phyloP scores from a whole-genome alignment of 23 red algal species.

The Cyanidium caldarium region DNA sequence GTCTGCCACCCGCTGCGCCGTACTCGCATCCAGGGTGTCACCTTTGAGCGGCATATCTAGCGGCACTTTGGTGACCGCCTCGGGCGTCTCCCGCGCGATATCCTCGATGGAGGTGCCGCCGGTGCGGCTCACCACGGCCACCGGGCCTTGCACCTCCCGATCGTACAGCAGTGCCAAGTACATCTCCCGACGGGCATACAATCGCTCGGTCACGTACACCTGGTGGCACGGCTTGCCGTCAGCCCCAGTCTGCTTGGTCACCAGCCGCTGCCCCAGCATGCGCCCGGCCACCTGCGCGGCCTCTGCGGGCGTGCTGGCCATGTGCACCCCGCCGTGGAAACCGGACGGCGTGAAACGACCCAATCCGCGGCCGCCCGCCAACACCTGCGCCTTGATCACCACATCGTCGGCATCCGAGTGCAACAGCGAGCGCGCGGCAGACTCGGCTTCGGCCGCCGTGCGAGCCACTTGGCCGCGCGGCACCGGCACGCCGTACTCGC shows the following conservation, averaged over 20 bases:
- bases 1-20: slow-evolving; percentile 19
- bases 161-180: slow-evolving; percentile 95
- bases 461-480: slow-evolving; percentile 42
- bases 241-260: slow-evolving; percentile 94
- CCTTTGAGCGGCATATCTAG: slow-evolving; percentile 32
- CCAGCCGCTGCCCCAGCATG: slow-evolving; percentile 75
- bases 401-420: slow-evolving; percentile 21
- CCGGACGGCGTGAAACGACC: slow-evolving; percentile 60
- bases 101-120: slow-evolving; percentile 96
- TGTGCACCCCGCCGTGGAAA: slow-evolving; percentile 90
- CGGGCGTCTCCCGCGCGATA: slow-evolving; percentile 65
- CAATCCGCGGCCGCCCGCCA: slow-evolving; percentile 85
- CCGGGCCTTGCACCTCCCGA: slow-evolving; percentile 71
- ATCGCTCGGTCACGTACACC: slow-evolving; percentile 54
- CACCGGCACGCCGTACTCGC: slow-evolving; percentile 39
- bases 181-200: slow-evolving; percentile 77
- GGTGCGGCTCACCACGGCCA: slow-evolving; percentile 37
- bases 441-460: slow-evolving; percentile 34
- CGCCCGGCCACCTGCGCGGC: slow-evolving; percentile 59
- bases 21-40: slow-evolving; percentile 18
- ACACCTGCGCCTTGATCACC: slow-evolving; percentile 91
- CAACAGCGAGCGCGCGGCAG: slow-evolving; percentile 23
- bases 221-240: slow-evolving; percentile 49
- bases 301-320: slow-evolving; percentile 33
- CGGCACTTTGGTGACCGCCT: slow-evolving; percentile 55